These are phyloP conservation scores for Rutidosis leptorrhynchoides DNA, from an alignment of 129 eudicot genomes.

Conservation along the genomic window DNA sequence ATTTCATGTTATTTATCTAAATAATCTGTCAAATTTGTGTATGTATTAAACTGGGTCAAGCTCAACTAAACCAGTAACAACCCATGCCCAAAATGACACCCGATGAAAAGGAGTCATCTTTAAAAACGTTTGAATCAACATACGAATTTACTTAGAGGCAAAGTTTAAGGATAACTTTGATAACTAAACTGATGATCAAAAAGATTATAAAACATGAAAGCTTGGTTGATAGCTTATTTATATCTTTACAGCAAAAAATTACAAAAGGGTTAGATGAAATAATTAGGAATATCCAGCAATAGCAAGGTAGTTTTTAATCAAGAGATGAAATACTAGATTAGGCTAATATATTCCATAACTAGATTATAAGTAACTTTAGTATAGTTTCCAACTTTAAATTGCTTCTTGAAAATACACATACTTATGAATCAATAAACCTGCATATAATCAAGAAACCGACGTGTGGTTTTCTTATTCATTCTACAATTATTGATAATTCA, in stretches of 20 bases:
- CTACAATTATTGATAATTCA: background rate
- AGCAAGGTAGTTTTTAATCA: background rate
- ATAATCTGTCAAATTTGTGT: background rate
- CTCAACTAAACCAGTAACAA: background rate
- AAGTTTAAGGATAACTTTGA: background rate
- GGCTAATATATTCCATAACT: conserved; percentile 5
- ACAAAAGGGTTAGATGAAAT: background rate
- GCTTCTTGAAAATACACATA: background rate
- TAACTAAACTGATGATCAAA: background rate
- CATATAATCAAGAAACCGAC: too few species aligned
- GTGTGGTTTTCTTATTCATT: too few species aligned
- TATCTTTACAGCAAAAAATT: background rate
- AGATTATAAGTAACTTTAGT: background rate
- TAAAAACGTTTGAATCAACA: background rate
- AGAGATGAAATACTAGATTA: background rate
- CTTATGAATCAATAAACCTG: too few species aligned
- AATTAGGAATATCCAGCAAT: background rate
- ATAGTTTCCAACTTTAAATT: background rate
- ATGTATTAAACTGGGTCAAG: background rate
- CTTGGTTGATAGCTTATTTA: background rate
- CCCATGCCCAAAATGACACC: background rate
- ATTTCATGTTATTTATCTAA: background rate
- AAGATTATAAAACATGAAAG: background rate
- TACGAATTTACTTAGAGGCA: background rate
- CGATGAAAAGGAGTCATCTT: background rate